Evolutionary conservation across 805 yeast genomes (phyloP).

Genomic region (Wickerhamomyces bovis): DNA sequence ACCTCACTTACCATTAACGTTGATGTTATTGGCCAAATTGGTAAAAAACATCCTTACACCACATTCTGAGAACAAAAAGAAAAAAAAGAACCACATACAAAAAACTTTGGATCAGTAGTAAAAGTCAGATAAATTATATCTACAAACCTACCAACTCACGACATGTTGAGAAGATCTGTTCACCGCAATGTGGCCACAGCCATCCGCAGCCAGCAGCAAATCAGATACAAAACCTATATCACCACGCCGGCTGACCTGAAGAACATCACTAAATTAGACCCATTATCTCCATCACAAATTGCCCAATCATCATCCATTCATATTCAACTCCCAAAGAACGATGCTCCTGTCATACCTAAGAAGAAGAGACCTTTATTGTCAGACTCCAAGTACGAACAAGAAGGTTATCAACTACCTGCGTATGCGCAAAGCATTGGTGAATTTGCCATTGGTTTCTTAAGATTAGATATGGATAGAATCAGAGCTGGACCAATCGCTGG

Average conservation of each 20-base stretch:
- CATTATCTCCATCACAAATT: constrained; percentile 17
- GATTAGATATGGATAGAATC: constrained; percentile 84
- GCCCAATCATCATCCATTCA: constrained; percentile 21
- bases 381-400: constrained; percentile 33
- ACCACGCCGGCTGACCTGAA: constrained; percentile 1
- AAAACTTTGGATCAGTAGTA: too few species aligned
- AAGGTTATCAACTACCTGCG: constrained; percentile 35
- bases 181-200: not conserved
- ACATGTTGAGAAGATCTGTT: not conserved
- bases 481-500: constrained; percentile 96
- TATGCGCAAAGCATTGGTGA: constrained; percentile 61
- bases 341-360: constrained; percentile 30
- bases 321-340: constrained; percentile 21
- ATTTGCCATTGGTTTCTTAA: constrained; percentile 49
- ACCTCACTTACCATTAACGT: too few species aligned
- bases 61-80: not conserved
- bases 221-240: constrained; percentile 5
- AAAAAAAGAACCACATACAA: not conserved
- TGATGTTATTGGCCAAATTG: too few species aligned
- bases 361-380: constrained; percentile 29
- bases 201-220: not conserved
- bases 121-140: too few species aligned
- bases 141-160: too few species aligned
- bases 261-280: constrained; percentile 2
- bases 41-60: not conserved